phyloP scores from a whole-genome alignment of 768 basidiomycete genomes.

The Imleria badia region DNA sequence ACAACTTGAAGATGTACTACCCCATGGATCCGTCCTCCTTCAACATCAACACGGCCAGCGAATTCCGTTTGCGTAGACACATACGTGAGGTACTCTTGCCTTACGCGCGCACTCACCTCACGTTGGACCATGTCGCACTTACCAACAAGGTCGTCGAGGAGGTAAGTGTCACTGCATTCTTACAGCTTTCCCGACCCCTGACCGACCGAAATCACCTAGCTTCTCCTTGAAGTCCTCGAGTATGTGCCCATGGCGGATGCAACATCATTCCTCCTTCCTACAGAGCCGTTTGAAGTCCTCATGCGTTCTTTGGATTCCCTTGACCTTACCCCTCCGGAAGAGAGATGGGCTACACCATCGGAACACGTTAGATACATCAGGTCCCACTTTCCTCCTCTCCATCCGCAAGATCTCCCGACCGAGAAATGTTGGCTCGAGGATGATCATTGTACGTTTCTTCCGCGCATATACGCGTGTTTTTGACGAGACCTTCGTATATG shows the following conservation, averaged over 20 bases:
- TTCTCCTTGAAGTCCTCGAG: conserved; percentile 40
- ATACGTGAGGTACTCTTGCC: conserved; percentile 54
- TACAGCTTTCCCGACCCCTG: background rate
- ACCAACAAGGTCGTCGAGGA: conserved; percentile 50
- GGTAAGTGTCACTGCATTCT: conserved; percentile 27
- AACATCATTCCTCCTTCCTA: conserved; percentile 49
- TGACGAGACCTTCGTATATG: background rate
- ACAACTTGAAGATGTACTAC: background rate
- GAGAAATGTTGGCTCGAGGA: conserved; percentile 39
- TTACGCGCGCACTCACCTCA: conserved; percentile 54
- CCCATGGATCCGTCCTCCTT: conserved; percentile 20
- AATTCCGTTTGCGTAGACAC: conserved; percentile 38
- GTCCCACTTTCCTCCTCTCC: conserved; percentile 10
- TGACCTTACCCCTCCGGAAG: conserved; percentile 39
- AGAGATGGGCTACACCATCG: conserved; percentile 40
- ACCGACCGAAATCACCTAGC: conserved; percentile 30
- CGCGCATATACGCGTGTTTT: conserved; percentile 18
- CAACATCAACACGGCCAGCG: conserved; percentile 17
- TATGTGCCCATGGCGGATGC: conserved; percentile 50
- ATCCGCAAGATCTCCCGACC: conserved; percentile 32
- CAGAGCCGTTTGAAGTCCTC: conserved; percentile 54
- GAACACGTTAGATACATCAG: conserved; percentile 21
- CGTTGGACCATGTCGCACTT: conserved; percentile 53
- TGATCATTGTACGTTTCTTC: conserved; percentile 32
- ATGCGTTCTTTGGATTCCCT: conserved; percentile 33